Percentiles rank a stretch among this genome's conserved stretches.
phyloP scores from a whole-genome alignment of 1,139 yeast species.

The Saccharomyces hybrid region DNA sequence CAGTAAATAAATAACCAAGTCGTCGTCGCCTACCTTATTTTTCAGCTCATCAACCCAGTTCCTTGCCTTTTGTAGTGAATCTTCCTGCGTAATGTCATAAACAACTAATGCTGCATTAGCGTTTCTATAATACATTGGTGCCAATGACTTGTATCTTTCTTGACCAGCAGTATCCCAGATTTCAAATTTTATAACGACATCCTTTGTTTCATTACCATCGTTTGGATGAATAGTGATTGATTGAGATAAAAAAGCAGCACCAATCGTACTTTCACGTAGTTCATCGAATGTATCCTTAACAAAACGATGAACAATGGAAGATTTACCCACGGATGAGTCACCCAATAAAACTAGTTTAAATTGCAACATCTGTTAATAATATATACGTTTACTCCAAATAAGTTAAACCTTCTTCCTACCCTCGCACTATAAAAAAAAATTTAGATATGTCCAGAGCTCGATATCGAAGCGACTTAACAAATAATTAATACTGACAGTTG shows the following conservation, averaged over 20 bases:
- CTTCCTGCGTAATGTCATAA: slow-evolving; percentile 57
- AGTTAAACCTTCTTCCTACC: not conserved
- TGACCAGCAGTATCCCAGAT: slow-evolving; percentile 92
- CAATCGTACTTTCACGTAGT: slow-evolving; percentile 89
- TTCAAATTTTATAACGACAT: slow-evolving; percentile 62
- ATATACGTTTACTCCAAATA: not conserved
- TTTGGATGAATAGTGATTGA: slow-evolving; percentile 47
- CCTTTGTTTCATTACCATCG: slow-evolving; percentile 15
- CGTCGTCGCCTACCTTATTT: slow-evolving; percentile 69
- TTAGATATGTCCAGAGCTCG: not conserved
- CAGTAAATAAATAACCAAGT: slow-evolving; percentile 77
- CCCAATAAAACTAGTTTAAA: slow-evolving; percentile 84
- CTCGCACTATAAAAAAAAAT: not conserved
- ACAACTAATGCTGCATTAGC: slow-evolving; percentile 82
- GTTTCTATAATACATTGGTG: slow-evolving; percentile 81
- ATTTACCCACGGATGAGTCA: slow-evolving; percentile 95
- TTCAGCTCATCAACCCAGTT: slow-evolving; percentile 94
- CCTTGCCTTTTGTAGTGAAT: slow-evolving; percentile 82
- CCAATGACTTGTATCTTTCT: slow-evolving; percentile 72
- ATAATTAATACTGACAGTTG: not conserved
- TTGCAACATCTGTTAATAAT: slow-evolving; percentile 35
- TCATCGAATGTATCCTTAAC: slow-evolving; percentile 94
- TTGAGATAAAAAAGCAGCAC: slow-evolving; percentile 95
- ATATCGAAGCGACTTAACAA: not conserved
- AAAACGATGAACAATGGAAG: slow-evolving; percentile 84